Percentiles rank a stretch among this genome's conserved stretches.
Conservation (phyloP, 768 basidiomycete genomes). For the Floccularia luteovirens region DNA sequence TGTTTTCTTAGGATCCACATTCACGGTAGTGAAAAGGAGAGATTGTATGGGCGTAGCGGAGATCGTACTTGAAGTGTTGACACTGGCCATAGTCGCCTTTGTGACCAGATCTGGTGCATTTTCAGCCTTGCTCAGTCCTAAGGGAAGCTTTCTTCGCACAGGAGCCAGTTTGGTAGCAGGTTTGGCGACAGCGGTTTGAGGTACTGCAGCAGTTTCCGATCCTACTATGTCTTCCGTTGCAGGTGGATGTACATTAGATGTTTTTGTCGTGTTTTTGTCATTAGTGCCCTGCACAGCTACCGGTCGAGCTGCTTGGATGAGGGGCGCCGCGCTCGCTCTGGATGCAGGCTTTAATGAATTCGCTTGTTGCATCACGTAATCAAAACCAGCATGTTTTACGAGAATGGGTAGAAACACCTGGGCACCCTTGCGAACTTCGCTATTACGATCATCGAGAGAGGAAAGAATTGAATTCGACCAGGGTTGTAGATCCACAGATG, state of each 20-base stretch:
- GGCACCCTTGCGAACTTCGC: constrained; percentile 89
- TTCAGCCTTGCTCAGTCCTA: constrained; percentile 44
- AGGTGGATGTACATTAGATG: constrained; percentile 18
- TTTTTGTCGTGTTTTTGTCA: constrained; percentile 12
- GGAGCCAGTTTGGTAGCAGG: constrained; percentile 46
- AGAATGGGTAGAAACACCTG: constrained; percentile 74
- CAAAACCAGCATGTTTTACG: constrained; percentile 70
- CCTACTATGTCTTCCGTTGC: constrained; percentile 23
- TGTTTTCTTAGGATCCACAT: constrained; percentile 53
- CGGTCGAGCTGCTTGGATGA: constrained; percentile 81
- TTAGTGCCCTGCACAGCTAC: constrained; percentile 22
- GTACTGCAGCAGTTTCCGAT: constrained; percentile 18
- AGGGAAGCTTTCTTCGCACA: constrained; percentile 67
- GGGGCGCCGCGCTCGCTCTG: constrained; percentile 69
- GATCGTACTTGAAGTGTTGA: neutral
- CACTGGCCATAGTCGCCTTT: constrained; percentile 20
- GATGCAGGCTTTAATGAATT: constrained; percentile 89
- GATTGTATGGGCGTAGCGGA: constrained; percentile 15
- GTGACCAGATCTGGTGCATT: constrained; percentile 24
- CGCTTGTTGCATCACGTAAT: constrained; percentile 82
- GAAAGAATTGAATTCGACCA: constrained; percentile 61
- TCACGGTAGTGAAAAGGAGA: constrained; percentile 44
- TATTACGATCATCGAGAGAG: constrained; percentile 85
- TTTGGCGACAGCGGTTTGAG: constrained; percentile 36
- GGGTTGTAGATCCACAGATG: constrained; percentile 58